phyloP scores from a whole-genome alignment of 192 early-diverging fungal species.

The Geosiphon pyriformis region DNA sequence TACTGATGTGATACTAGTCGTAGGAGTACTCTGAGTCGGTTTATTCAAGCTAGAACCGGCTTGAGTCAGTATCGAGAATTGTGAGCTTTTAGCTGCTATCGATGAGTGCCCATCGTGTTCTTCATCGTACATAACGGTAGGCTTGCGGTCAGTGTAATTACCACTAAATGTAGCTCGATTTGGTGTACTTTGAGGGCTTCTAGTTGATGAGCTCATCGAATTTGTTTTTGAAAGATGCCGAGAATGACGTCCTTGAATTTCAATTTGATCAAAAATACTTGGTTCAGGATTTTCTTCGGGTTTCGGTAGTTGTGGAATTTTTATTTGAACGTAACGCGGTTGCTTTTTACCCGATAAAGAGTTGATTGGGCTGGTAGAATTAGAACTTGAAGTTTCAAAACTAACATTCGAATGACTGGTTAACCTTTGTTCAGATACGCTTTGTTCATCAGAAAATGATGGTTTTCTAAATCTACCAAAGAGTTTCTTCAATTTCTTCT shows the following conservation, averaged over 20 bases:
- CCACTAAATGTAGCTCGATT: constrained; percentile 4
- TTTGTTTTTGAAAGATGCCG: background rate
- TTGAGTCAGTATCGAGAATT: background rate
- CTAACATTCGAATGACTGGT: background rate
- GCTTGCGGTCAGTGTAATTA: background rate
- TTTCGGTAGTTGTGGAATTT: constrained; percentile 14
- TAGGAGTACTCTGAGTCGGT: background rate
- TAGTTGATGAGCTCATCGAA: background rate
- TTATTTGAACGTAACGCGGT: constrained; percentile 10
- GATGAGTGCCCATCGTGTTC: background rate
- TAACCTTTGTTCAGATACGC: background rate
- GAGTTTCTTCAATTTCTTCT: constrained; percentile 13
- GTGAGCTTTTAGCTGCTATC: background rate
- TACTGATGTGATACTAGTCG: background rate
- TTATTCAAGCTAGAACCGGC: background rate
- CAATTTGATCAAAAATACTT: constrained; percentile 21
- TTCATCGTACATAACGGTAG: background rate
- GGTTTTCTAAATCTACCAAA: constrained; percentile 3
- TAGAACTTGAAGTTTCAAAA: background rate
- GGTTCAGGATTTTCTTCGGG: background rate
- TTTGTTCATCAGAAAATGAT: constrained; percentile 3
- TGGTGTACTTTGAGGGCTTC: background rate
- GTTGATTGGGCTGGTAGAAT: background rate
- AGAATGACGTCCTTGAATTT: constrained; percentile 18
- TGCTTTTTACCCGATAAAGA: background rate